Conservation (phyloP, 176 grass and related monocot genomes). For the Oryza glaberrima region DNA sequence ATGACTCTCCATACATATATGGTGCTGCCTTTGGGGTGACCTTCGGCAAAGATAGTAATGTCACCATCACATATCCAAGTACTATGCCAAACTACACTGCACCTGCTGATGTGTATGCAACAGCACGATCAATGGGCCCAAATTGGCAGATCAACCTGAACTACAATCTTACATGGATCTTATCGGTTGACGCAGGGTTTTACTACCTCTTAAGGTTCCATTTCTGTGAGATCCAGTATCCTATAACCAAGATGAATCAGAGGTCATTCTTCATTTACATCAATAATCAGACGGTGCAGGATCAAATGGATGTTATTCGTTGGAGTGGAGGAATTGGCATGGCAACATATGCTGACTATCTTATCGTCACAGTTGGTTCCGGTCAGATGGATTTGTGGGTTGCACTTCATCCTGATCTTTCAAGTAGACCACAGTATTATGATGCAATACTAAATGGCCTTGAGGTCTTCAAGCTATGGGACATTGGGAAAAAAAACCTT, state of each 20-base stretch:
- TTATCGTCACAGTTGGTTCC: constrained; percentile 16
- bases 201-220: constrained; percentile 42
- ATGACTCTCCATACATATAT: constrained; percentile 50
- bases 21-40: constrained; percentile 42
- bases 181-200: constrained; percentile 59
- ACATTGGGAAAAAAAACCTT: constrained; percentile 27
- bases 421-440: not conserved
- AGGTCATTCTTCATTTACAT: constrained; percentile 41
- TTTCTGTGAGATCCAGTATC: constrained; percentile 47
- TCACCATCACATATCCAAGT: constrained; percentile 33
- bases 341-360: constrained; percentile 32
- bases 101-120: constrained; percentile 52
- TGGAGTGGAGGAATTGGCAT: constrained; percentile 35
- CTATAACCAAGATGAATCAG: constrained; percentile 13
- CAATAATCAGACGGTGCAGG: constrained; percentile 43
- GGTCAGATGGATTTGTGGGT: constrained; percentile 57
- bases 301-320: constrained; percentile 21
- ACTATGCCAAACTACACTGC: constrained; percentile 51
- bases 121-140: constrained; percentile 80
- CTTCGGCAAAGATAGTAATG: constrained; percentile 48
- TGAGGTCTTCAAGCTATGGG: constrained; percentile 55
- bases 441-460: constrained; percentile 63
- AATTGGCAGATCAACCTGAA: constrained; percentile 55
- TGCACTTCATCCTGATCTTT: constrained; percentile 43
- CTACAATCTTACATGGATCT: constrained; percentile 85